phyloP scores from a whole-genome alignment of 2,329 filamentous ascomycete species.

The Aspergillus fijiensis region DNA sequence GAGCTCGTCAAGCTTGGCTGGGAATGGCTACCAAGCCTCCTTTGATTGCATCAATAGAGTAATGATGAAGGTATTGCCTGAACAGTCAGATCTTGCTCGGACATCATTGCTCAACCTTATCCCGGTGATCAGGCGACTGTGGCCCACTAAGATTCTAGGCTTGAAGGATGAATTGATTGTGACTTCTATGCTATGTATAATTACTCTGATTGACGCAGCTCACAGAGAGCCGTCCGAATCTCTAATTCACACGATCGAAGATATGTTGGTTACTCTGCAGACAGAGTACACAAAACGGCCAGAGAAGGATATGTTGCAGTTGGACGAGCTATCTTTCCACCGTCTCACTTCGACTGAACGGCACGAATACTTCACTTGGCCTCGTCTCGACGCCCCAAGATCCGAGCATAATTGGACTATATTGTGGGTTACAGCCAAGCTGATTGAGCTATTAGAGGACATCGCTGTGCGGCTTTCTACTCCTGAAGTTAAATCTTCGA shows the following conservation, averaged over 20 bases:
- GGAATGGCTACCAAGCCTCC: conserved; percentile 67
- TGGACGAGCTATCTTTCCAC: conserved; percentile 71
- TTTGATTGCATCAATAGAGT: conserved; percentile 75
- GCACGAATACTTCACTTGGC: conserved; percentile 36
- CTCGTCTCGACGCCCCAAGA: conserved; percentile 34
- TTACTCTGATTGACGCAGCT: conserved; percentile 53
- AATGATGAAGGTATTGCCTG: conserved; percentile 64
- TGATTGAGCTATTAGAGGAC: conserved; percentile 41
- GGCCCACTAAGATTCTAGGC: conserved; percentile 67
- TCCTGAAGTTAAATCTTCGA: conserved; percentile 19
- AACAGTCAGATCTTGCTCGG: conserved; percentile 65
- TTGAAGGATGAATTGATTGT: conserved; percentile 77
- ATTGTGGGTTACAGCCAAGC: conserved; percentile 40
- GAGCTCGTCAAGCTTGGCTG: conserved; percentile 58
- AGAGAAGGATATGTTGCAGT: conserved; percentile 69
- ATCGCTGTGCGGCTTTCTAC: conserved; percentile 14
- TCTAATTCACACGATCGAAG: conserved; percentile 54
- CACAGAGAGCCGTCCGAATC: conserved; percentile 39
- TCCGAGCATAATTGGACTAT: conserved; percentile 44
- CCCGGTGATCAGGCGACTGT: conserved; percentile 72
- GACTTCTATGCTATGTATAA: conserved; percentile 65
- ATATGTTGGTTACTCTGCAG: conserved; percentile 70
- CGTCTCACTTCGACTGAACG: conserved; percentile 32
- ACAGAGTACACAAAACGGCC: conserved; percentile 72
- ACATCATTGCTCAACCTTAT: conserved; percentile 62